Evolutionary conservation across 495 filamentous ascomycete genomes (phyloP).

Genomic region (Echria macrotheca): DNA sequence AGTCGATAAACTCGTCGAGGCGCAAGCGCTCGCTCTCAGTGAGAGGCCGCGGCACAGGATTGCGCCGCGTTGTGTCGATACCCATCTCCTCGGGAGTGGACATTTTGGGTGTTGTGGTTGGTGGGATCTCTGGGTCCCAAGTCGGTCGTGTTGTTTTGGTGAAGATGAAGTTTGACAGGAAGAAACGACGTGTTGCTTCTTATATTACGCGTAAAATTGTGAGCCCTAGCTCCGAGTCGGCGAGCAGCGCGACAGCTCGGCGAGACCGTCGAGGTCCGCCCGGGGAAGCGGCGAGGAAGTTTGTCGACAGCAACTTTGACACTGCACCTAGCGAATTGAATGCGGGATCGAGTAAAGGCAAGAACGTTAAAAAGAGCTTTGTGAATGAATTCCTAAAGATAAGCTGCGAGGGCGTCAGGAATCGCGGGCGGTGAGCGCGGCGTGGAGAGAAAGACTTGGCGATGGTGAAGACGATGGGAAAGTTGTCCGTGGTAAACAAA

Average conservation of each 20-base stretch:
- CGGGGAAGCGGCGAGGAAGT: neutral
- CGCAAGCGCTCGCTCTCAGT: conserved; percentile 73
- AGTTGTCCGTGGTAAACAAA: conserved; percentile 28
- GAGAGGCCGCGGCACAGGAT: conserved; percentile 73
- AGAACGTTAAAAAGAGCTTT: neutral
- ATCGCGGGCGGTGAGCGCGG: neutral
- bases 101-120: too few species aligned
- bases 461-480: conserved; percentile 9
- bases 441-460: conserved; percentile 1
- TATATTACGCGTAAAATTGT: neutral
- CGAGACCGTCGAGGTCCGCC: neutral
- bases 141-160: too few species aligned
- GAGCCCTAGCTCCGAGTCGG: neutral
- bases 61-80: conserved; percentile 76
- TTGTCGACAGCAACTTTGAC: neutral
- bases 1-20: conserved; percentile 84
- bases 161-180: neutral
- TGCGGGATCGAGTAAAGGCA: neutral
- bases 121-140: too few species aligned
- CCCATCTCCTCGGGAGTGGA: conserved; percentile 42
- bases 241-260: neutral
- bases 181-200: neutral
- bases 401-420: neutral
- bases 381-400: too few species aligned
- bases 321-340: too few species aligned